These are phyloP conservation scores for Populus deltoides DNA, from an alignment of 345 rosid species.

Conservation along the genomic window DNA sequence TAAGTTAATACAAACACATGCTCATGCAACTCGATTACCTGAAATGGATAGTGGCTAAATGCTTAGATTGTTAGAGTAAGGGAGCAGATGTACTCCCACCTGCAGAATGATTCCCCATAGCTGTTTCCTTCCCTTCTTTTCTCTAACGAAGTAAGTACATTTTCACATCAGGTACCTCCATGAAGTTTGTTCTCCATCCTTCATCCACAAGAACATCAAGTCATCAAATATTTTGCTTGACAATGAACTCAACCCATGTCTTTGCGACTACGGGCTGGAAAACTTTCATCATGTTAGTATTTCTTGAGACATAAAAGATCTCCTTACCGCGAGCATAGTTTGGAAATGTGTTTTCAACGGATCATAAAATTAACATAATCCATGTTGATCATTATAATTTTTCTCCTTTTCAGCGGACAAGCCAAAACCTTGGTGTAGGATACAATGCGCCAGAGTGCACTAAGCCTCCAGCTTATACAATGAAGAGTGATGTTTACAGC, in stretches of 20 bases:
- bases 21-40: no score
- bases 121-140: no score
- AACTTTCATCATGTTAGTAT: constrained; percentile 62
- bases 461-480: constrained; percentile 61
- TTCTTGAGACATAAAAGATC: background rate
- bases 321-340: no score
- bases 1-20: constrained; percentile 30
- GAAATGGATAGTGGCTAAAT: no score
- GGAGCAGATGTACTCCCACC: no score
- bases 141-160: no score
- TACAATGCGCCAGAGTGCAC: constrained; percentile 95
- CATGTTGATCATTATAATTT: background rate
- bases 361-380: no score
- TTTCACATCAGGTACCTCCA: constrained; percentile 71
- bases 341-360: no score
- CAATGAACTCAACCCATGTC: constrained; percentile 70
- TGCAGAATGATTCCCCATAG: no score
- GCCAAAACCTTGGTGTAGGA: constrained; percentile 86
- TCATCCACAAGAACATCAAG: constrained; percentile 90
- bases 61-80: no score
- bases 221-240: constrained; percentile 91
- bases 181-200: constrained; percentile 78
- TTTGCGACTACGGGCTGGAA: constrained; percentile 79
- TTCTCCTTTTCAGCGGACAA: constrained; percentile 51
- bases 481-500: constrained; percentile 86